Base-by-base conservation (phyloP, 1,284 basidiomycete genomes). In the Cryptococcus sp. region DNA sequence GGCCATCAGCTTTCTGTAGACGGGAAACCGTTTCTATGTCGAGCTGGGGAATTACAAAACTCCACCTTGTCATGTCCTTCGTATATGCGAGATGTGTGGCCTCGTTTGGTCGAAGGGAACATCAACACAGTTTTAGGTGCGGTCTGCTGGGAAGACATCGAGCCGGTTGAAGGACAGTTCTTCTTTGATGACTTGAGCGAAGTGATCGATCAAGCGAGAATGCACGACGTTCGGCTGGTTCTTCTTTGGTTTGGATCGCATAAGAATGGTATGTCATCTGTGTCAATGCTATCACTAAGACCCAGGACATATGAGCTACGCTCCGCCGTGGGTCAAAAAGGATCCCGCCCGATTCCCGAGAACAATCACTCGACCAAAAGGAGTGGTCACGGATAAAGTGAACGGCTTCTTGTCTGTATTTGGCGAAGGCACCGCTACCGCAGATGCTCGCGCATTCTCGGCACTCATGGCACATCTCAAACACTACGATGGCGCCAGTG, bases 231-330 rank as follows among this genome's bases (percentile, higher is more conserved):
- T 23, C 46, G 49, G 23, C 25, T 56, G 28, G 46, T 56, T 4
- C 28, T 59, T 2, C 44, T 59, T 11, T 59, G 57, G 57, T 59
- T 59, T 41, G 57, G 57, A 14, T 46, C 54, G 7, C 46, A 47
- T 45, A 59, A 59, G 47, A 55, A 56, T 45, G 52, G 52, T 54
- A 43, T 18, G 52, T 37, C 19, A 24, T 18, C 19, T 43, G 4
- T 14, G 7, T 2, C 10, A 11, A n/a, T n/a, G n/a, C 18, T 39
- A 7, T 23, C 22, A 37, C 18, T 28, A 25, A 10, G 18, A 19
- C 45, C 21, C 37, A 49, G 48, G 46, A 2, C 48, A 41, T 31
- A 46, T 46, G 11, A 44, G 13, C 13, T 56, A 59, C 41, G 50
- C 43, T 1, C 57, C 54, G n/a, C 18, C 42, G 18, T 56, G 54